Percentiles rank a stretch among this genome's conserved stretches.
phyloP scores from a whole-genome alignment of 2,329 filamentous ascomycete species.

The Pseudogymnoascus sp. region DNA sequence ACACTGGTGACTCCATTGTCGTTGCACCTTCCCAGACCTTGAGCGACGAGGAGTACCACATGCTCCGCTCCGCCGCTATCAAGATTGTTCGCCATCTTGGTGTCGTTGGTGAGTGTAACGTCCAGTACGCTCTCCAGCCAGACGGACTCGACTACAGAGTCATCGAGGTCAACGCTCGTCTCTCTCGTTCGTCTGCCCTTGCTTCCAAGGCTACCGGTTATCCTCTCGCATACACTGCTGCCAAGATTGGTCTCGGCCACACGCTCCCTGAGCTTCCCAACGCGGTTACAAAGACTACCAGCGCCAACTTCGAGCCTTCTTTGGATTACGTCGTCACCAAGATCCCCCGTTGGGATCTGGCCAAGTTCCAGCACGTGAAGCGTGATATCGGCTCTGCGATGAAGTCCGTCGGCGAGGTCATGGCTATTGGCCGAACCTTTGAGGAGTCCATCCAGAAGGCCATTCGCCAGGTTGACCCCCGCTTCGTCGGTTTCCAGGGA shows the following conservation, averaged over 20 bases:
- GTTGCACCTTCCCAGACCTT: slow-evolving; percentile 95
- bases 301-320: slow-evolving; percentile 96
- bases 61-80: slow-evolving; percentile 94
- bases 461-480: slow-evolving; percentile 91
- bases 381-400: slow-evolving; percentile 95
- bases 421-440: slow-evolving; percentile 97
- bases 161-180: slow-evolving; percentile 97
- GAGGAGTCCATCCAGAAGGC: slow-evolving; percentile 99
- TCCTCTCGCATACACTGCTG: slow-evolving; percentile 91
- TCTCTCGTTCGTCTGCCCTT: slow-evolving; percentile 92
- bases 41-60: slow-evolving; percentile 98
- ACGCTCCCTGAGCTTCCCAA: slow-evolving; percentile 93
- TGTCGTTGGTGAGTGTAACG: slow-evolving; percentile 97
- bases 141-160: slow-evolving; percentile 97
- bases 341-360: slow-evolving; percentile 95
- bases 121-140: slow-evolving; percentile 93
- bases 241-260: slow-evolving; percentile 95
- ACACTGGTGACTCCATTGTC: slow-evolving; percentile 98
- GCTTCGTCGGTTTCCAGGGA: slow-evolving; percentile 86
- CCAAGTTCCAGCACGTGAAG: slow-evolving; percentile 99
- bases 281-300: slow-evolving; percentile 96
- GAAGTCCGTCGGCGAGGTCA: slow-evolving; percentile 98
- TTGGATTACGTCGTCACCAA: slow-evolving; percentile 98
- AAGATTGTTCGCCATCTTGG: slow-evolving; percentile 97
- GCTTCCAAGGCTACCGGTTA: slow-evolving; percentile 98